Conservation (phyloP, 2,329 filamentous ascomycete genomes). For the Trichoderma afroharzianum region DNA sequence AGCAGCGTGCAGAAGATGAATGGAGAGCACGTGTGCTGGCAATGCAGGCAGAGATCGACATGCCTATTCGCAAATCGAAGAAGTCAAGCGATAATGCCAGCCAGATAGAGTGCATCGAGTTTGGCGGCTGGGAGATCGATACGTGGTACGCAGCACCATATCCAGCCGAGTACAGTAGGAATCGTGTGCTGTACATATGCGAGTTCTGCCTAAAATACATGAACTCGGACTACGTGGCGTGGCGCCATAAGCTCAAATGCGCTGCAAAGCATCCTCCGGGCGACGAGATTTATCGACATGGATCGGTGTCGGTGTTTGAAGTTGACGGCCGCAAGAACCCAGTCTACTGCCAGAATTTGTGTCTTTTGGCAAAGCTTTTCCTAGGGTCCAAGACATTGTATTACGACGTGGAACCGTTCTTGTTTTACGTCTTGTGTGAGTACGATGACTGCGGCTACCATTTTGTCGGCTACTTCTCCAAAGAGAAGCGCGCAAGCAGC, state of each 20-base stretch:
- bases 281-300: conserved; percentile 94
- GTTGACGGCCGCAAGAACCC: conserved; percentile 96
- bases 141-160: conserved; percentile 99
- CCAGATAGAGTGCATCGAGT: conserved; percentile 98
- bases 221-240: conserved; percentile 97
- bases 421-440: conserved; percentile 96
- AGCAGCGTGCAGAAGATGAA: conserved; percentile 85
- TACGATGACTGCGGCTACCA: conserved; percentile 90
- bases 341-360: conserved; percentile 98
- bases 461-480: conserved; percentile 99
- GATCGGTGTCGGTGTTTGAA: conserved; percentile 91
- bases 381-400: conserved; percentile 98
- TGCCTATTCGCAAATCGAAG: conserved; percentile 60
- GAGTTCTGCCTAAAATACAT: conserved; percentile 99
- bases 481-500: conserved; percentile 91
- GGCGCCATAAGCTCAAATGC: conserved; percentile 96
- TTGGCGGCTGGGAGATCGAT: conserved; percentile 96
- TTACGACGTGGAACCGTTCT: conserved; percentile 94
- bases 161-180: conserved; percentile 95
- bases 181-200: conserved; percentile 96
- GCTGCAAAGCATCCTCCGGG: conserved; percentile 94
- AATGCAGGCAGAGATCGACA: conserved; percentile 61
- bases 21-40: conserved; percentile 67
- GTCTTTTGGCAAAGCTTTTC: conserved; percentile 91
- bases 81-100: conserved; percentile 84